phyloP scores from a whole-genome alignment of 495 filamentous ascomycete species.

The Penicillium bovifimosum region DNA sequence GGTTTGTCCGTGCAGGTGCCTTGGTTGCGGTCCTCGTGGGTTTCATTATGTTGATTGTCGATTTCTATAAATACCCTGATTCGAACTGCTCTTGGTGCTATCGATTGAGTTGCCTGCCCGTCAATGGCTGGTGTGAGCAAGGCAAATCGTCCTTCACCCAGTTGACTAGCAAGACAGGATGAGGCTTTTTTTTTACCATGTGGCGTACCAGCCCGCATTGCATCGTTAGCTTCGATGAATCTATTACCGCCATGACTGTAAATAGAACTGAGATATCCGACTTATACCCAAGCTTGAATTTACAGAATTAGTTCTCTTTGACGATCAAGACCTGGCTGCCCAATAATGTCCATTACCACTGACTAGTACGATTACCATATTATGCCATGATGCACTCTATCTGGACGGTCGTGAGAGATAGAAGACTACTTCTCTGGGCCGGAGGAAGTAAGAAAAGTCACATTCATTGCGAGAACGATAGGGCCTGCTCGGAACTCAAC shows the following conservation, averaged over 20 bases:
- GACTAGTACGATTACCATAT: too few relatives aligned
- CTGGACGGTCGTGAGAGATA: too few relatives aligned
- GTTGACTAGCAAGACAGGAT: conserved; percentile 6
- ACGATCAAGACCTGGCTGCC: neutral
- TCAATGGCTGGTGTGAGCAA: conserved; percentile 75
- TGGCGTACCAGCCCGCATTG: neutral
- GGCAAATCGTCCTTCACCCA: conserved; percentile 42
- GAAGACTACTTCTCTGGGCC: too few relatives aligned
- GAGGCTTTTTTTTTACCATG: neutral
- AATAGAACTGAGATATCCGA: conserved; percentile 7
- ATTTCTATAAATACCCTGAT: conserved; percentile 78
- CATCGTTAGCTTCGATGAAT: neutral
- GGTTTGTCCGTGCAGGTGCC: conserved; percentile 78
- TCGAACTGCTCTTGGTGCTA: conserved; percentile 84
- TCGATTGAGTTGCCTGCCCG: conserved; percentile 80
- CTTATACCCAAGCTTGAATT: neutral
- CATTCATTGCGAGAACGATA: too few relatives aligned
- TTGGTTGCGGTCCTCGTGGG: conserved; percentile 70
- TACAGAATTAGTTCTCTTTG: neutral
- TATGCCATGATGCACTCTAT: neutral
- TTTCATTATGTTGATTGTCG: conserved; percentile 78
- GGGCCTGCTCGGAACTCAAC: too few relatives aligned
- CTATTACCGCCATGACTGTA: conserved; percentile 9
- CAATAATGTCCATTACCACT: too few relatives aligned
- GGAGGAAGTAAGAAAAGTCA: too few relatives aligned